Base-by-base conservation (phyloP, 2,329 filamentous ascomycete species). In the Verticillium nubilum region DNA sequence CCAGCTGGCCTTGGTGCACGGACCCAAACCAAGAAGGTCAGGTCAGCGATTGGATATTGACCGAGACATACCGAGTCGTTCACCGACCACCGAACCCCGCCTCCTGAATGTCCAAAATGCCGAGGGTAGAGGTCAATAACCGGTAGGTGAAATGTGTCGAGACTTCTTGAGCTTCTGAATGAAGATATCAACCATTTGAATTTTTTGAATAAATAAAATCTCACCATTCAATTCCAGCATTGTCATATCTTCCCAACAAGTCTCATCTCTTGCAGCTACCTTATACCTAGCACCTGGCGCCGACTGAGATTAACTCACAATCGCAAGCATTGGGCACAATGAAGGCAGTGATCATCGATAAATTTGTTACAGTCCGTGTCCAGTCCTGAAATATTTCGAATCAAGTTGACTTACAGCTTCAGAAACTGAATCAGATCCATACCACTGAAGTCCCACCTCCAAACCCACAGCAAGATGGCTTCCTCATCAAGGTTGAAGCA, bases 401-500 rank as follows among this genome's bases (percentile, higher is more conserved):
- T 9, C 25, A 17, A 28, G 37, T 7, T 13, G 28, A 4, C 56
- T 19, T 10, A 19, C 25, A 50, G 42, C 54, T 58, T 23, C 42
- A 67, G 27, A 63, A 60, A 27, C 58, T 71, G 5, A 58, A 65
- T n/a, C 56, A 70, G 3, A 61, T 72, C 12, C 54, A 56, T 3
- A 65, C 69, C 25, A 68, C 68, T 3, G 61, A 68, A 4, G 58
- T 69, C 25, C 63, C 69, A 0, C 23, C 28, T 12, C 68, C 68
- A 2, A 42, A 53, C 19, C 60, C 62, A 5, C 58, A 50, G n/a
- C 15, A 54, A 13, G 59, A 67, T 54, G 62, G 67, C 15, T 60
- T 70, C 9, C 65, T 71, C 56, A 62, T 73, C 58, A 65, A 67
- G 59, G 78, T 86, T 57, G 79, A 79, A 1, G 82, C 84, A 60